Evolutionary conservation across 2,329 filamentous ascomycete species (phyloP), one percentile per base, ranked within the genome.

Genomic region (Xylariaceae sp.): DNA sequence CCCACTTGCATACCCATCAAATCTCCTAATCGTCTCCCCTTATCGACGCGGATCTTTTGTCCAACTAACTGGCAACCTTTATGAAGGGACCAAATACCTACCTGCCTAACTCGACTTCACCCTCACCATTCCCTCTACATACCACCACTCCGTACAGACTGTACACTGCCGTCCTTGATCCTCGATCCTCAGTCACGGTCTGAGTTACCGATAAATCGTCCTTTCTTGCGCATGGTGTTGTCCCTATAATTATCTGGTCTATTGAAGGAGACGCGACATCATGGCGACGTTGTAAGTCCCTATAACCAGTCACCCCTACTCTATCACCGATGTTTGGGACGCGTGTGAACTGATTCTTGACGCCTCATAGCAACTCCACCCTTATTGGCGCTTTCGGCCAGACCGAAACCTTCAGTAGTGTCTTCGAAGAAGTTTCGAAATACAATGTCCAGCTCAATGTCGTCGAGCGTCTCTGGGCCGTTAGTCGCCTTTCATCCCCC

Each of bases 391-490:
- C 71, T 59, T 71, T 79, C 53, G 78, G 75, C 71, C 72, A 76
- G 61, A 74, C 76, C 44, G 71, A 74, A 57, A 74, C 76, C 63
- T 83, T 83, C 68, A 72, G 81, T 41, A 74, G 72, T 62, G 80
- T 86, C 60, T 78, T 83, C 66, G 80, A 85, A 60, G 81, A 85
- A 69, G 77, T 86, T 27, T 76, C 80, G 67, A 84, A 84, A 69
- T 80, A 83, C 79, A 94, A 96, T 81, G 81, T 95, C 55, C 83
- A 91, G 64, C 84, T 99, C 68, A 96, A 90, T 73, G 79, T 89
- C 61, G 76, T 85, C 67, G 94, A 99, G 80, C 86, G 86, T 69
- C 79, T 96, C 63, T 99, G 94, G 94, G 87, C 89, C 48, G 83
- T 85, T 77, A 69, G 82, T 81, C 57, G 34, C 55, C 56, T 27